A percentile compares a stretch with the other conserved stretches of the same genome.
These are phyloP conservation scores for Bipolaris sorokiniana DNA, from an alignment of 2,329 filamentous ascomycete genomes.

Conservation along the genomic window DNA sequence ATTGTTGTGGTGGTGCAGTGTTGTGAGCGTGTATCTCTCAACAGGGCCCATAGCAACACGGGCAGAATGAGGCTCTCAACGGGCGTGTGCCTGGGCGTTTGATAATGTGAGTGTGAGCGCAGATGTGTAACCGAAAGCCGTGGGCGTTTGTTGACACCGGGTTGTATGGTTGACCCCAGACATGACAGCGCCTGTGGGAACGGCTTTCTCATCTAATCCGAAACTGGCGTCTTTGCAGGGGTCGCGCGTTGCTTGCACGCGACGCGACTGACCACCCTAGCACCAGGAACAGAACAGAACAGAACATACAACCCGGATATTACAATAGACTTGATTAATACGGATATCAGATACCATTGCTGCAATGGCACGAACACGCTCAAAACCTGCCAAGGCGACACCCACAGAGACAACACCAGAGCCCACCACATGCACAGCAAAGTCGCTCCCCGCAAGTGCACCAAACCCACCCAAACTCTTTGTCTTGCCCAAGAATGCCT, in stretches of 20 bases:
- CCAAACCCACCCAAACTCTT: slow-evolving; percentile 60
- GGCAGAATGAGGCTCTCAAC: slow-evolving; percentile 7
- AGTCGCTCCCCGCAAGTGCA: slow-evolving; percentile 46
- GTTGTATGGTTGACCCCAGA: slow-evolving; percentile 28
- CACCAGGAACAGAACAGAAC: not conserved
- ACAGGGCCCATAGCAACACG: slow-evolving; percentile 40
- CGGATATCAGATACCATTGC: not conserved
- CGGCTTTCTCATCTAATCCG: slow-evolving; percentile 26
- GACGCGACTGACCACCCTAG: slow-evolving; percentile 10
- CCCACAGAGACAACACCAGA: slow-evolving; percentile 33
- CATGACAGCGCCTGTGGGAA: not conserved
- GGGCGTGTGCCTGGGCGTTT: not conserved
- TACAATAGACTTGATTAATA: not conserved
- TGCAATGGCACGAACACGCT: slow-evolving; percentile 46
- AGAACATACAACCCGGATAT: not conserved
- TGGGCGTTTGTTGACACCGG: slow-evolving; percentile 27
- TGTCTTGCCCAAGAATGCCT: slow-evolving; percentile 61
- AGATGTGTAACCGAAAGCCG: slow-evolving; percentile 6
- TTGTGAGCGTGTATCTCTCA: slow-evolving; percentile 14
- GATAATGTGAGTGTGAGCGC: not conserved
- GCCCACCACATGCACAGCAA: slow-evolving; percentile 24
- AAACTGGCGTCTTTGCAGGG: slow-evolving; percentile 35
- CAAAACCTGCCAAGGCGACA: slow-evolving; percentile 33
- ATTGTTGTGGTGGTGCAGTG: slow-evolving; percentile 43
- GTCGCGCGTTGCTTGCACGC: slow-evolving; percentile 33